These are phyloP conservation scores for Lachnellula willkommii DNA, from an alignment of 2,329 filamentous ascomycete genomes.

Conservation along the genomic window DNA sequence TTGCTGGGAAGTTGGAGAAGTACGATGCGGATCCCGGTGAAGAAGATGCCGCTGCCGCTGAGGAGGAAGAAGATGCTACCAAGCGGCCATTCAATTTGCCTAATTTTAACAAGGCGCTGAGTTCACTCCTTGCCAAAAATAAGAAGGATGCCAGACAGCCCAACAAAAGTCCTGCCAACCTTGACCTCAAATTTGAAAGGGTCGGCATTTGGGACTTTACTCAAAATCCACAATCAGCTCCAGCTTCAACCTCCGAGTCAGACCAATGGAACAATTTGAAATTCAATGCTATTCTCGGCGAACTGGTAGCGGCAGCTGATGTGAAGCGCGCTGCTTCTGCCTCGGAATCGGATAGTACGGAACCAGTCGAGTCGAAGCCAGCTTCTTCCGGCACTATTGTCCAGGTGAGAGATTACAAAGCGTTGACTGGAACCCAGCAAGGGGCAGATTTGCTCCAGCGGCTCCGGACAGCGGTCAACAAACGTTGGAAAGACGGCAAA, in stretches of 20 bases:
- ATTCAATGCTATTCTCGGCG: conserved; percentile 51
- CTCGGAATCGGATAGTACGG: conserved; percentile 24
- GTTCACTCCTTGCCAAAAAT: neutral
- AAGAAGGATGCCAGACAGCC: neutral
- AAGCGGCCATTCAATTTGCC: conserved; percentile 8
- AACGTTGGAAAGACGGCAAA: conserved; percentile 64
- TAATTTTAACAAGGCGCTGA: conserved; percentile 5
- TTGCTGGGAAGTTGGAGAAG: conserved; percentile 49
- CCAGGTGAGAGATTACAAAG: conserved; percentile 75
- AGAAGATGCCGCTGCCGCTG: conserved; percentile 38
- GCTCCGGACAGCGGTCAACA: conserved; percentile 66
- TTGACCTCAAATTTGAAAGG: no score
- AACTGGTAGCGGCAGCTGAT: conserved; percentile 47
- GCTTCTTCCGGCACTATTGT: conserved; percentile 54
- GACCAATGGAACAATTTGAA: conserved; percentile 60
- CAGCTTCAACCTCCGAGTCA: conserved; percentile 6
- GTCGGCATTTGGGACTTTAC: neutral
- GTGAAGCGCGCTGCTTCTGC: conserved; percentile 21
- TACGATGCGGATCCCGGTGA: conserved; percentile 42
- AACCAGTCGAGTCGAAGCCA: conserved; percentile 9
- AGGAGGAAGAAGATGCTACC: conserved; percentile 28
- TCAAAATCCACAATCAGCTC: neutral
- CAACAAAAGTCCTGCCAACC: neutral
- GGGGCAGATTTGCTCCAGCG: conserved; percentile 65
- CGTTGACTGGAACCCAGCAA: conserved; percentile 64